phyloP scores from a whole-genome alignment of 306 rosid species.

The Glycine latifolia region DNA sequence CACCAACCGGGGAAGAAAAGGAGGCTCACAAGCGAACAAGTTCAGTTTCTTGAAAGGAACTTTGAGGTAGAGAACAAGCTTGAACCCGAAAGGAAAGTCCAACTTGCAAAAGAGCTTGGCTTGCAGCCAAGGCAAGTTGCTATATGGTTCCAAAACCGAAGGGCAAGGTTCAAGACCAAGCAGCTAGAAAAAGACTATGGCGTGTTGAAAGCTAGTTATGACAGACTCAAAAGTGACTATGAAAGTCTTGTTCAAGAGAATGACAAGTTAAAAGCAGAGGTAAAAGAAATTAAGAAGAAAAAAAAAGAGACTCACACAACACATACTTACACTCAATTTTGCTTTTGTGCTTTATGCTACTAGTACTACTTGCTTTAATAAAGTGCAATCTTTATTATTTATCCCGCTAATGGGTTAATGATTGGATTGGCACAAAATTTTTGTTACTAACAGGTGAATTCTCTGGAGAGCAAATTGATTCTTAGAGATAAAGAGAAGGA shows the following conservation, averaged over 20 bases:
- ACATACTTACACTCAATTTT: background rate
- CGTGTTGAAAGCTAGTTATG: constrained; percentile 66
- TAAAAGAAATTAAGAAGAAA: constrained; percentile 12
- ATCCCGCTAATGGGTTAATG: constrained; percentile 38
- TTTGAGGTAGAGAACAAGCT: constrained; percentile 86
- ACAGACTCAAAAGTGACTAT: constrained; percentile 66
- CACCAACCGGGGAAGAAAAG: constrained; percentile 83
- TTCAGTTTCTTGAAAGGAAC: constrained; percentile 75
- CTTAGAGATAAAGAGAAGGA: constrained; percentile 58
- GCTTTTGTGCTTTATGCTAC: constrained; percentile 45
- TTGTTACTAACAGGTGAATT: constrained; percentile 59
- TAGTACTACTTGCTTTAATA: constrained; percentile 35
- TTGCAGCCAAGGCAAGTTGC: constrained; percentile 96
- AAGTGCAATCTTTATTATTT: constrained; percentile 22
- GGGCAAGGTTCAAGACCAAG: constrained; percentile 83
- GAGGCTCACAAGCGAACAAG: constrained; percentile 77
- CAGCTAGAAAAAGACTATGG: constrained; percentile 82
- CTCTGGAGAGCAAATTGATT: constrained; percentile 60
- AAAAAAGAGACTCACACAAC: background rate
- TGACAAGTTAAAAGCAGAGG: constrained; percentile 69
- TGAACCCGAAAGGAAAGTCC: constrained; percentile 84
- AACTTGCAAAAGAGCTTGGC: constrained; percentile 85
- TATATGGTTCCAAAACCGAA: constrained; percentile 92
- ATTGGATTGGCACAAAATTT: constrained; percentile 34
- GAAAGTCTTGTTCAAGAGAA: constrained; percentile 69